Conservation (phyloP, 257 asterid genomes). For the Phtheirospermum japonicum region DNA sequence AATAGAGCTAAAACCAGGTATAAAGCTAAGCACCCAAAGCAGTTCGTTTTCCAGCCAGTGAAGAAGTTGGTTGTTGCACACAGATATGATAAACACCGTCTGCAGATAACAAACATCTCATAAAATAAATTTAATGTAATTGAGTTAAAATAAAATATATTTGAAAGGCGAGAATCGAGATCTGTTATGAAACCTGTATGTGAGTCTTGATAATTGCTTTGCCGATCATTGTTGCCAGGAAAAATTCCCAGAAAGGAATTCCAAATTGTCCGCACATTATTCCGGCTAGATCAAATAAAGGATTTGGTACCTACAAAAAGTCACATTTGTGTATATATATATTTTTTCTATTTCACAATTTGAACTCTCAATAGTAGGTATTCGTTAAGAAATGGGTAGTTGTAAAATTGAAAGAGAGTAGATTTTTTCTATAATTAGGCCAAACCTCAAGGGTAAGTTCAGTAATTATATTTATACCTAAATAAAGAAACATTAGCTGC, state of each 20-base stretch:
- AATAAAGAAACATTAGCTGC: too few species aligned
- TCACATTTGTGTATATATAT: too few species aligned
- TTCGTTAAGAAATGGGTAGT: background rate
- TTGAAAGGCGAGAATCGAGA: background rate
- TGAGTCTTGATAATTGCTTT: slow-evolving; percentile 91
- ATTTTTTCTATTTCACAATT: too few species aligned
- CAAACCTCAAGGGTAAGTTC: too few species aligned
- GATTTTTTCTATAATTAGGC: too few species aligned
- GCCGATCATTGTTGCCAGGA: slow-evolving; percentile 79
- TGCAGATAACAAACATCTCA: slow-evolving; percentile 28
- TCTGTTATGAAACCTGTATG: slow-evolving; percentile 59
- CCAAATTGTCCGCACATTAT: slow-evolving; percentile 96
- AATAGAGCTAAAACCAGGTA: slow-evolving; percentile 58
- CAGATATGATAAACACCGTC: slow-evolving; percentile 80
- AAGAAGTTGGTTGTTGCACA: slow-evolving; percentile 92
- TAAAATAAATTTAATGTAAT: background rate
- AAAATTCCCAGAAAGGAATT: slow-evolving; percentile 88
- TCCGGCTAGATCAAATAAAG: slow-evolving; percentile 90
- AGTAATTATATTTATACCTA: background rate
- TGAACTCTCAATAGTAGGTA: background rate
- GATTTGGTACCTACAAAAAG: slow-evolving; percentile 79
- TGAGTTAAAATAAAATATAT: too few species aligned
- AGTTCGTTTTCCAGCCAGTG: slow-evolving; percentile 84
- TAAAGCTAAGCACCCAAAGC: slow-evolving; percentile 60
- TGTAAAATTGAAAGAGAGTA: background rate